Percentiles rank a stretch among this genome's conserved stretches.
These are phyloP conservation scores for Pichia nakasei DNA, from an alignment of 805 yeast genomes.

Conservation along the genomic window DNA sequence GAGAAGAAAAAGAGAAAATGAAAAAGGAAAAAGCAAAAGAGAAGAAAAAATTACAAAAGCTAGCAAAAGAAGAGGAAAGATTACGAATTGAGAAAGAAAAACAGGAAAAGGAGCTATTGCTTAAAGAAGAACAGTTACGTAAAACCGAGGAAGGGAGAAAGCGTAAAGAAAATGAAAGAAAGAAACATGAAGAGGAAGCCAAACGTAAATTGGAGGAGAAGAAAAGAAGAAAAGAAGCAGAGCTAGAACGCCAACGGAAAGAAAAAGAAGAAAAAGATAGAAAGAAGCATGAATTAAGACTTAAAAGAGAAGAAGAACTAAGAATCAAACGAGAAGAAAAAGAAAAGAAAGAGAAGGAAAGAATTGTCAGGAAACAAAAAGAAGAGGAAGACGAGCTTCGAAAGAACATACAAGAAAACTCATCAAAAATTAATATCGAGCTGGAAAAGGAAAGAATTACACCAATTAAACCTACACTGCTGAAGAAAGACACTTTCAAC, in stretches of 20 bases:
- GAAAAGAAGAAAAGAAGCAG: conserved; percentile 34
- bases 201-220: conserved; percentile 25
- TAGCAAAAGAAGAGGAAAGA: conserved; percentile 55
- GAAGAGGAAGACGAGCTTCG: conserved; percentile 4
- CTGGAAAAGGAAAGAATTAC: no score
- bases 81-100: conserved; percentile 39
- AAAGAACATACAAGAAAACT: neutral
- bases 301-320: conserved; percentile 27
- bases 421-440: no score
- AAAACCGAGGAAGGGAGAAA: conserved; percentile 40
- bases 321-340: conserved; percentile 27
- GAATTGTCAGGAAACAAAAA: neutral
- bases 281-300: conserved; percentile 28
- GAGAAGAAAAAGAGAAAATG: conserved; percentile 54
- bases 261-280: conserved; percentile 31
- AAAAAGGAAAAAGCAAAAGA: conserved; percentile 66
- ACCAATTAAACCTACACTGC: no score
- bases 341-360: neutral
- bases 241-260: conserved; percentile 28
- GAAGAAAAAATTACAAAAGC: conserved; percentile 53
- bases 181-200: conserved; percentile 27
- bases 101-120: conserved; percentile 35
- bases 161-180: conserved; percentile 34
- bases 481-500: no score
- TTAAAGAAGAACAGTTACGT: conserved; percentile 33